These are phyloP conservation scores for Trichopus zeylanicus DNA, from an alignment of 116 monocot genomes.

Conservation along the genomic window DNA sequence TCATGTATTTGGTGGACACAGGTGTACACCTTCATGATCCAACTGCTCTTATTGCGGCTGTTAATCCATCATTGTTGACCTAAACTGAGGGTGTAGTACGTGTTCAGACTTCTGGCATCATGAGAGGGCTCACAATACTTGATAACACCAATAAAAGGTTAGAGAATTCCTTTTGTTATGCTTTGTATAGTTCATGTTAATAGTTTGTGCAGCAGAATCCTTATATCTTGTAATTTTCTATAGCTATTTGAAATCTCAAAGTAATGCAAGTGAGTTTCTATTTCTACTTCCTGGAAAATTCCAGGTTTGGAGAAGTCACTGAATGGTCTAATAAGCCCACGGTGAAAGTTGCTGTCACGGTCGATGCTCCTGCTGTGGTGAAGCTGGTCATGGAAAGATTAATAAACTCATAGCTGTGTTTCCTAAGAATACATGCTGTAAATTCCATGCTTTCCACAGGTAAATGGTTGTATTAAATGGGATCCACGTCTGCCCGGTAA, in stretches of 20 bases:
- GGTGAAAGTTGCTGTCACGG: constrained; percentile 88
- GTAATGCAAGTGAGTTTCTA: not conserved
- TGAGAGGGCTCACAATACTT: constrained; percentile 75
- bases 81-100: constrained; percentile 84
- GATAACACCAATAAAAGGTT: constrained; percentile 85
- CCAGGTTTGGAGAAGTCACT: constrained; percentile 60
- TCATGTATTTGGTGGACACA: constrained; percentile 27
- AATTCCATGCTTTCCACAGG: not conserved
- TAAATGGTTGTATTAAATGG: not conserved
- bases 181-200: not conserved
- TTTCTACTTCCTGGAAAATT: constrained; percentile 1
- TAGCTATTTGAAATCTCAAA: not conserved
- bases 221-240: not conserved
- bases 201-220: too few relatives aligned
- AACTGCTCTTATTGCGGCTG: constrained; percentile 74
- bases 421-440: not conserved
- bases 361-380: constrained; percentile 61
- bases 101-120: constrained; percentile 89
- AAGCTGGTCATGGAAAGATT: constrained; percentile 77
- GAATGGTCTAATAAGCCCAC: constrained; percentile 81
- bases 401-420: constrained; percentile 16
- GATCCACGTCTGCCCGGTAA: too few relatives aligned
- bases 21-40: constrained; percentile 97
- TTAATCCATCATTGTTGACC: constrained; percentile 88
- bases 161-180: constrained; percentile 7